Evolutionary conservation across 306 rosid genomes (phyloP), one percentile per base, ranked within the genome.

Genomic region (Rosa persica): DNA sequence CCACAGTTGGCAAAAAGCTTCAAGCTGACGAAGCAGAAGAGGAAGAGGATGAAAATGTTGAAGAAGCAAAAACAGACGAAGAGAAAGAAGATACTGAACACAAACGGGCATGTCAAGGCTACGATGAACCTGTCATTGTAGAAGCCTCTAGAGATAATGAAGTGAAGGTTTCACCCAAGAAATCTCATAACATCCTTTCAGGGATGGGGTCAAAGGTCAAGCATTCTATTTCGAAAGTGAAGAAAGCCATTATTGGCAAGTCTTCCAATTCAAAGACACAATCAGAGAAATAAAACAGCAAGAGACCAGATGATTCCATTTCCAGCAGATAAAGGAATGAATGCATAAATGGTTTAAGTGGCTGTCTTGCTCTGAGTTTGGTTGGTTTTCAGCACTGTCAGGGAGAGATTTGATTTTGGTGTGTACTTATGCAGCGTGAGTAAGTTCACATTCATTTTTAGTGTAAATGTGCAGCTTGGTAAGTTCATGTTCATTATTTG

Each of bases 211-310:
- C 92, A 71, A 86, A 85, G 85, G 90, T 91, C 36, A 92, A 92
- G 88, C 93, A 87, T 74, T 92, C 95, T 38, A 87, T 92, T 76
- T 90, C 92, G 25, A 89, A 89, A 78, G 93, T 92, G 82, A 90
- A 86, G 88, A 90, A 90, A 76, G 97, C 86, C 76, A 87, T 90
- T 62, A 86, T 83, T 0, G 88, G 97, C 4, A 92, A 89, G 70
- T 89, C 97, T 64, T 87, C 92, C 19, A 88, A 80, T 79, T 72
- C 86, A 27, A 88, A 92, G 85, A 51, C 88, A 68, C 30, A 22
- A 22, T 67, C 85, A 61, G 81, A 79, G 17, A 89, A 87, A 75
- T 77, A 73, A 68, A 40, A 6, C 20, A 55, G 43, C 23, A 39
- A 23, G 51, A 51, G 15, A 20, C 40, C 22, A 67, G 79, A 72